Percentiles rank a stretch among this genome's conserved stretches.
Evolutionary conservation across 148 eudicot species (phyloP).

Genomic region (Rhododendron ovatum): DNA sequence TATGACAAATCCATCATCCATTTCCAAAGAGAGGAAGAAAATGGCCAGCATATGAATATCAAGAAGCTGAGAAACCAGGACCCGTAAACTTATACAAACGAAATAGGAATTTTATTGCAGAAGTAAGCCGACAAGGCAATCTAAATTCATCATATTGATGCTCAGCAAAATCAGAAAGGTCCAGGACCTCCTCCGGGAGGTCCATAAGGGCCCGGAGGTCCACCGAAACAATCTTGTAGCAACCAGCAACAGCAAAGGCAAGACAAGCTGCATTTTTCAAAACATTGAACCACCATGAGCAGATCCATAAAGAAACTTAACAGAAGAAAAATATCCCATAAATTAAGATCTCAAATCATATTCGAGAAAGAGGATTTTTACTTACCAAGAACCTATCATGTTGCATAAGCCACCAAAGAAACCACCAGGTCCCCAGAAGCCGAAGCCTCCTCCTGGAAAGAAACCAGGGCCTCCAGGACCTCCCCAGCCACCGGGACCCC

Average conservation of each 20-base stretch:
- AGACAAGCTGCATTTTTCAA: conserved; percentile 17
- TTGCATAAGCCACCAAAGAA: conserved; percentile 26
- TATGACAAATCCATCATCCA: not conserved
- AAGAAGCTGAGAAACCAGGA: conserved; percentile 1
- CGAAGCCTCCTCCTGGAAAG: conserved; percentile 2
- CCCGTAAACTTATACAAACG: not conserved
- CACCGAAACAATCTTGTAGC: conserved; percentile 25
- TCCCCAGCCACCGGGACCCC: conserved; percentile 8
- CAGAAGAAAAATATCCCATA: not conserved
- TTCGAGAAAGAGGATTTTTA: not conserved
- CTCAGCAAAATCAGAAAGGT: not conserved
- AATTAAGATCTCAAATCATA: not conserved
- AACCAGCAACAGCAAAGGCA: conserved; percentile 33
- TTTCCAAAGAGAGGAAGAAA: not conserved
- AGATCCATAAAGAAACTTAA: not conserved
- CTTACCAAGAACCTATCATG: conserved; percentile 22
- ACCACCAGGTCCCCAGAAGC: conserved; percentile 10
- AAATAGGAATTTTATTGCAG: not conserved
- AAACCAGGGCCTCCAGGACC: conserved; percentile 7
- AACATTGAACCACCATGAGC: not conserved
- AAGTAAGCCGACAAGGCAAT: not conserved
- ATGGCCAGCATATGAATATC: not conserved
- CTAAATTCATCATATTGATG: not conserved
- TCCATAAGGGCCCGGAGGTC: conserved; percentile 11
- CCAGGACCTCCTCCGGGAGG: conserved; percentile 13